Evolutionary conservation across 352 stramenopile species (phyloP), one percentile per base, ranked within the genome.

Genomic region (Globisporangium polare): DNA sequence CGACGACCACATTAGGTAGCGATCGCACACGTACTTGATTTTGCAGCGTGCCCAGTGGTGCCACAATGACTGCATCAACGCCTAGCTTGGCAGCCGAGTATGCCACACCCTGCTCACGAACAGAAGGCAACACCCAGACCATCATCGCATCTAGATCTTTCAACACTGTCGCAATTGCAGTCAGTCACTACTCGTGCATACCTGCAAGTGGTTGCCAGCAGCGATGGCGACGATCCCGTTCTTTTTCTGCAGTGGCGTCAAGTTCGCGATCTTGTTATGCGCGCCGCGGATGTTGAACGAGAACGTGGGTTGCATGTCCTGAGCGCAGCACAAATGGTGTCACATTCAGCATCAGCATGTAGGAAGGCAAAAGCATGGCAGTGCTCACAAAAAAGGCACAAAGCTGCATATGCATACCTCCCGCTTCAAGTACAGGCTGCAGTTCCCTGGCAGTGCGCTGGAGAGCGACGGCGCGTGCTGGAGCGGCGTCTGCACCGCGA

Each of bases 201-300:
- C 75, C 66, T 99, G 97, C 3, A 98, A 85, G 76, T 99, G 97
- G 77, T 99, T 99, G 35, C 97, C 97, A 2, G 86, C 88, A 3
- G 78, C 76, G 52, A 84, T 89, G 18, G 84, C 83, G 35, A 95
- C 84, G 53, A 95, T 86, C 41, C 96, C 96, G 29, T 74, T 76
- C 35, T 86, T 65, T 15, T 89, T 77, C 60, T 97, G 79, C 49
- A 84, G 69, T 17, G 65, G 50, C n/a, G 88, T 88, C 46, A 99
- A 71, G 57, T 92, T 87, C n/a, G 90, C 94, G 75, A 99, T 99
- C 77, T 98, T 98, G 79, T 99, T 99, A 87, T 99, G 98, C 13
- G 97, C 97, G 39, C 97, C 97, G 43, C 97, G 90, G 58, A 99
- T 78, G 78, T 99, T 99, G 82, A 99, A 99, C 41, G 94, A 98